Evolutionary conservation across 768 basidiomycete genomes (phyloP), one percentile per base, ranked within the genome.

Genomic region (Boletus rex-veris): DNA sequence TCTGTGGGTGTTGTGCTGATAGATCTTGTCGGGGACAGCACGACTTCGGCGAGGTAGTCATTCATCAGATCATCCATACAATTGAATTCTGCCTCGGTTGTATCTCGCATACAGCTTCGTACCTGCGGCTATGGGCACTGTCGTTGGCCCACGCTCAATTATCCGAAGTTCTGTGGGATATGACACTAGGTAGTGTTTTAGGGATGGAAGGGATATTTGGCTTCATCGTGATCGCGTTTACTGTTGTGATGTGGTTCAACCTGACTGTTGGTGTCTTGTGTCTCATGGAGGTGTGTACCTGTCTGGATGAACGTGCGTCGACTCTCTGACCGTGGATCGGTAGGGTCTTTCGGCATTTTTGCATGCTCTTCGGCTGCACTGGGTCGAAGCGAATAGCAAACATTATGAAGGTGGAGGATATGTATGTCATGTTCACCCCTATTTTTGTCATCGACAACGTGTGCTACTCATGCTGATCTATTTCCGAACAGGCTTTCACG

Each of bases 81-180:
- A 98, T 99, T 72, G 97, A 99, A 75, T 99, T 98, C 74, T 99
- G 97, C 69, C 84, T 99, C 33, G 97, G 96, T 7, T 98, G 96
- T 71, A 98, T 98, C 65, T 98, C 96, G 58, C 96, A 98, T 71
- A 98, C 96, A 1, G 92, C 92, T 12, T 92, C 90, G 15, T 92
- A 91, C 72, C 82, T 93, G 45, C 89, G 96, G 68, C 78, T 99
- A 37, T 98, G 96, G 96, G 97, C 97, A 18, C 81, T 99, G 7
- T 99, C 97, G 24, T 81, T 99, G 48, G 97, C 97, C 11, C 97
- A 99, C 74, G 93, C 97, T 18, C 97, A 98, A 73, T 78, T 99
- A 16, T 96, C 93, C 37, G 94, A 94, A 71, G 93, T 96, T 50
- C 75, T 96, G 53, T 96, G 92, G 90, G 67, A 69, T 48, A 96